Conservation (phyloP, 305 asterid genomes). For the Fraxinus nigra region DNA sequence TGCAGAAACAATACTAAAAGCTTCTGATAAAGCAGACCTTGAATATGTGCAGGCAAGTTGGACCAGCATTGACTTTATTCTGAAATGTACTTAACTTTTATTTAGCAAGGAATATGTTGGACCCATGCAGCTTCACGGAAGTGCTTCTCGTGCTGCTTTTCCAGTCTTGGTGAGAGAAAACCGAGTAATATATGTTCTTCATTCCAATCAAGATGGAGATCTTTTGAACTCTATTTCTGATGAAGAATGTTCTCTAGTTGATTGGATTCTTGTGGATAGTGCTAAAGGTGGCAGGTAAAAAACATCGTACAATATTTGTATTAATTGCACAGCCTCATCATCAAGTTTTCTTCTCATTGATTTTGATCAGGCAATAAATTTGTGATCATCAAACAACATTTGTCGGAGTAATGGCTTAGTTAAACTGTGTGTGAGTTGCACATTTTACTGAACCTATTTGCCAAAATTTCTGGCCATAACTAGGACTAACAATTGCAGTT, state of each 20-base stretch:
- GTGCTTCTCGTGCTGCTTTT: constrained; percentile 75
- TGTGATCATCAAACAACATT: background rate
- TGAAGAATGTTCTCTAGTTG: constrained; percentile 64
- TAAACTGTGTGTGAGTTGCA: background rate
- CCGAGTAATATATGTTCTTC: constrained; percentile 72
- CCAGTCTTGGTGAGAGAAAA: constrained; percentile 47
- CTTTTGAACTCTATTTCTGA: constrained; percentile 65
- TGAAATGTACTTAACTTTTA: constrained; percentile 14
- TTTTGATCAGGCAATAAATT: background rate
- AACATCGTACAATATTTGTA: background rate
- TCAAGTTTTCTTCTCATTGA: background rate
- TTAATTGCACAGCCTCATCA: background rate
- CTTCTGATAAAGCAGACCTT: constrained; percentile 68
- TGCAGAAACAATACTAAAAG: constrained; percentile 66
- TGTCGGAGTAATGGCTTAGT: background rate
- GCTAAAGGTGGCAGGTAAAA: constrained; percentile 83
- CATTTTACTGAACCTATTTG: background rate
- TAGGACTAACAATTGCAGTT: background rate
- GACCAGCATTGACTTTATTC: constrained; percentile 13
- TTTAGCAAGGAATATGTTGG: constrained; percentile 10
- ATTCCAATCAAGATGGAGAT: constrained; percentile 67
- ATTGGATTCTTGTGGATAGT: constrained; percentile 89
- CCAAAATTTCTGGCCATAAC: background rate
- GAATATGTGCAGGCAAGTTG: constrained; percentile 78
- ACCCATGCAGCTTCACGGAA: constrained; percentile 78